Percentiles rank a stretch among this genome's conserved stretches.
These are phyloP conservation scores for Hyaloscypha finlandica DNA, from an alignment of 495 filamentous ascomycete species.

Conservation along the genomic window DNA sequence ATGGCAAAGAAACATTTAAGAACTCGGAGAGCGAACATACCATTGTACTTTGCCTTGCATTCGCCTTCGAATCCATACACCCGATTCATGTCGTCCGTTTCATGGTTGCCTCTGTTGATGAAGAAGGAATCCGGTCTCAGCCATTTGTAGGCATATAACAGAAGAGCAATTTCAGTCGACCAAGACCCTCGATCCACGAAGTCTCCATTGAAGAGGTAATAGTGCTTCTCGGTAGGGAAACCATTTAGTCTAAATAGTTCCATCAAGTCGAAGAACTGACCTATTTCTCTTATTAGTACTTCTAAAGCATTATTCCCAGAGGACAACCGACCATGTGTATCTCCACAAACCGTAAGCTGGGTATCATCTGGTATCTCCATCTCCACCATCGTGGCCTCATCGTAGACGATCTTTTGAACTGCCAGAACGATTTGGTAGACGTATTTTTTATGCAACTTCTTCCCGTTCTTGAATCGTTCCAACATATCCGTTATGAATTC, in stretches of 20 bases:
- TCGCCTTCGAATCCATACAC: slow-evolving; percentile 99
- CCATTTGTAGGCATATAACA: slow-evolving; percentile 98
- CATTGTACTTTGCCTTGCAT: slow-evolving; percentile 96
- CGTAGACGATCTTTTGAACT: slow-evolving; percentile 84
- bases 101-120: slow-evolving; percentile 98
- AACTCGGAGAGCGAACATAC: slow-evolving; percentile 8
- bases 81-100: slow-evolving; percentile 99
- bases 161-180: slow-evolving; percentile 93
- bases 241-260: slow-evolving; percentile 95
- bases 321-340: slow-evolving; percentile 78
- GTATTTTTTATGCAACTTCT: slow-evolving; percentile 94
- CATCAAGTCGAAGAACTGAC: slow-evolving; percentile 97
- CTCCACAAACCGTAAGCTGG: slow-evolving; percentile 90
- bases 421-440: slow-evolving; percentile 93
- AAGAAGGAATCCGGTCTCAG: slow-evolving; percentile 84
- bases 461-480: slow-evolving; percentile 90
- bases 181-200: slow-evolving; percentile 98
- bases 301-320: neutral
- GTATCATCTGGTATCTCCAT: slow-evolving; percentile 75
- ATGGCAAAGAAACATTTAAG: neutral
- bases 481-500: slow-evolving; percentile 98
- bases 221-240: slow-evolving; percentile 76
- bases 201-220: slow-evolving; percentile 98
- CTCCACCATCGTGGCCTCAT: slow-evolving; percentile 97
- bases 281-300: slow-evolving; percentile 41